Evolutionary conservation across 2,329 filamentous ascomycete species (phyloP).

Genomic region (Huntiella decipiens): DNA sequence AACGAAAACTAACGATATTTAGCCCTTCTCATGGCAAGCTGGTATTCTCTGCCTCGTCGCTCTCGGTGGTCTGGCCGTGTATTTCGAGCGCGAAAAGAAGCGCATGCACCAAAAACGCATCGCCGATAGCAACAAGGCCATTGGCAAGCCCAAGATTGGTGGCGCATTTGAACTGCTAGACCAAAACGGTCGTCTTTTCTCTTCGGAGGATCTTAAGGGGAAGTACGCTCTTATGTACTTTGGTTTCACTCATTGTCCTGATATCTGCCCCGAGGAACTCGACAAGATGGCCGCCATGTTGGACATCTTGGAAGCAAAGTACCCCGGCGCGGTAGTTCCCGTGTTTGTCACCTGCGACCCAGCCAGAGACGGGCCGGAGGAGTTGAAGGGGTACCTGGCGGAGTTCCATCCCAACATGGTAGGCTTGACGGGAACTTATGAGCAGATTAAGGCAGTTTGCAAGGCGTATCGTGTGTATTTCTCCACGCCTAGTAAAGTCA

Average conservation of each 20-base stretch:
- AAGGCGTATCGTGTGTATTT: slow-evolving; percentile 97
- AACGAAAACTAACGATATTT: background rate
- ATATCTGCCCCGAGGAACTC: slow-evolving; percentile 96
- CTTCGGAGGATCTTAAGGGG: slow-evolving; percentile 65
- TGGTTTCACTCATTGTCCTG: slow-evolving; percentile 93
- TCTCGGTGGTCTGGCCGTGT: slow-evolving; percentile 60
- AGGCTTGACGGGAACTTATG: slow-evolving; percentile 81
- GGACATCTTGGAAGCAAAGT: slow-evolving; percentile 43
- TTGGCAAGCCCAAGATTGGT: slow-evolving; percentile 83
- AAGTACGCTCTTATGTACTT: slow-evolving; percentile 84
- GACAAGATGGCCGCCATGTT: slow-evolving; percentile 98
- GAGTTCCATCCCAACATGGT: slow-evolving; percentile 82
- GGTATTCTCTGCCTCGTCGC: slow-evolving; percentile 69
- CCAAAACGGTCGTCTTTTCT: slow-evolving; percentile 60
- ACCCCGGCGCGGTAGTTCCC: slow-evolving; percentile 41
- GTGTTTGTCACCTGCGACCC: slow-evolving; percentile 95
- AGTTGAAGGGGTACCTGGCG: slow-evolving; percentile 65
- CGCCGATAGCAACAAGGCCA: slow-evolving; percentile 80
- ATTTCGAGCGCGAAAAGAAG: slow-evolving; percentile 85
- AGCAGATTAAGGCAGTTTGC: slow-evolving; percentile 84
- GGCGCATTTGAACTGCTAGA: slow-evolving; percentile 69
- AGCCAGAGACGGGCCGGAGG: slow-evolving; percentile 67
- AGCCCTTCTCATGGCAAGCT: slow-evolving; percentile 90
- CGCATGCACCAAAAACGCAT: slow-evolving; percentile 77
- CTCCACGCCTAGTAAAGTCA: slow-evolving; percentile 72